phyloP scores from a whole-genome alignment of 805 yeast genomes.

The Ogataea wickerhamii region DNA sequence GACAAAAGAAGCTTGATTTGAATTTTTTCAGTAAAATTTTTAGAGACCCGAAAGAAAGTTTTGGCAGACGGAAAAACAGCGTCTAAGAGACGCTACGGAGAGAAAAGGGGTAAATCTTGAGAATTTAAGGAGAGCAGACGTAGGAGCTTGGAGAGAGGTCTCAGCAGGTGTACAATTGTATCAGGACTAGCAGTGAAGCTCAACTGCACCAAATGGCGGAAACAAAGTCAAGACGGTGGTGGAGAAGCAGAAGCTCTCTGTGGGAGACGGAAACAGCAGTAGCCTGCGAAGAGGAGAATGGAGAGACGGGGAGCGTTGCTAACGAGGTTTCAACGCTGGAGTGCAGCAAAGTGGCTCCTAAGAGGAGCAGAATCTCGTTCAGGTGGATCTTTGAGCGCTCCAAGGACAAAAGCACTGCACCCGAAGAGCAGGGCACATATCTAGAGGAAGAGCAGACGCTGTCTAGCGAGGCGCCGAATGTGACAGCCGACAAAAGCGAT shows the following conservation, averaged over 20 bases:
- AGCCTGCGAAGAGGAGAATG: neutral
- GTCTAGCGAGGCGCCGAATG: neutral
- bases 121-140: too few species aligned
- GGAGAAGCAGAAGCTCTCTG: neutral
- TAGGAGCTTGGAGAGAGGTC: too few species aligned
- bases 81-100: too few species aligned
- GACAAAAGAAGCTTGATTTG: too few species aligned
- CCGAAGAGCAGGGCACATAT: neutral
- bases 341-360: constrained; percentile 1
- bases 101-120: too few species aligned
- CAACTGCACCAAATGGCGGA: too few species aligned
- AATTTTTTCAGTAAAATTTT: too few species aligned
- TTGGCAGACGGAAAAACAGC: too few species aligned
- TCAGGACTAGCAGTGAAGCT: too few species aligned
- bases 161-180: too few species aligned
- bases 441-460: neutral
- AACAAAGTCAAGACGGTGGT: constrained; percentile 1
- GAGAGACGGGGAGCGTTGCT: neutral
- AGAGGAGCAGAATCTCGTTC: neutral
- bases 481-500: neutral
- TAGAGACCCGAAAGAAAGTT: too few species aligned
- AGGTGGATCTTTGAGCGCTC: constrained; percentile 10
- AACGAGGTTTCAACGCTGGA: neutral
- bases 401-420: constrained; percentile 1
- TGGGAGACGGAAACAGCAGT: neutral